A percentile compares a stretch with the other conserved stretches of the same genome.
phyloP scores from a whole-genome alignment of 768 basidiomycete genomes.

The Boletus pseudopeckii region DNA sequence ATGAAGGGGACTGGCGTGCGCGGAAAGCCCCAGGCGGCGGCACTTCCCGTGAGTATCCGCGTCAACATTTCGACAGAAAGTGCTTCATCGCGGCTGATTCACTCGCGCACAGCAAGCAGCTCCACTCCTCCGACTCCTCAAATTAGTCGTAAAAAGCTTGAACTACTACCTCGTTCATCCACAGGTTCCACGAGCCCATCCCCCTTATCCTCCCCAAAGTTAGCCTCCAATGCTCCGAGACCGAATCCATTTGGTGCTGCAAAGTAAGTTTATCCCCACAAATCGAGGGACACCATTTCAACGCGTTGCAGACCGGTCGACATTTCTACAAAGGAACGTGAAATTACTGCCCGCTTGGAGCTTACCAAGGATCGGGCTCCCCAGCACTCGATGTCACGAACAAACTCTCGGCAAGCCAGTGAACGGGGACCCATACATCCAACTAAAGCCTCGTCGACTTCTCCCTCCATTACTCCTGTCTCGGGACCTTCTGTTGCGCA shows the following conservation, averaged over 20 bases:
- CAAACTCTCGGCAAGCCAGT: slow-evolving; percentile 44
- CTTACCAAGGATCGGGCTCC: slow-evolving; percentile 33
- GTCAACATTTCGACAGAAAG: not conserved
- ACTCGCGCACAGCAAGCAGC: slow-evolving; percentile 45
- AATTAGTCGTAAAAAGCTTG: slow-evolving; percentile 73
- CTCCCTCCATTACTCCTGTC: slow-evolving; percentile 5
- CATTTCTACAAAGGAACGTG: slow-evolving; percentile 69
- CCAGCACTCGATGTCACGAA: slow-evolving; percentile 45
- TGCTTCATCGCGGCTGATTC: slow-evolving; percentile 12
- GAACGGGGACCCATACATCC: slow-evolving; percentile 40
- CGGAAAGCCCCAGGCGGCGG: slow-evolving; percentile 43
- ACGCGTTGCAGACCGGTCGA: slow-evolving; percentile 72
- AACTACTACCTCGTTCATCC: slow-evolving; percentile 78
- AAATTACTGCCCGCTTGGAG: slow-evolving; percentile 63
- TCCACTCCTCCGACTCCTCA: slow-evolving; percentile 85
- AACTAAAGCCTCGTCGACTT: slow-evolving; percentile 33
- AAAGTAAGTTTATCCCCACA: slow-evolving; percentile 44
- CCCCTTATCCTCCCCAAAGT: slow-evolving; percentile 77
- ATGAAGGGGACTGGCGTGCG: slow-evolving; percentile 73
- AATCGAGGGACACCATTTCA: slow-evolving; percentile 1
- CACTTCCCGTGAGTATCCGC: slow-evolving; percentile 60
- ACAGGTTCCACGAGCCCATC: slow-evolving; percentile 65
- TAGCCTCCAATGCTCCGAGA: slow-evolving; percentile 47
- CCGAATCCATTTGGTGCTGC: slow-evolving; percentile 88
- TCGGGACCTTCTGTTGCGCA: slow-evolving; percentile 28